Conservation (phyloP, 2,329 filamentous ascomycete species). For the Trichoderma atrobrunneum region DNA sequence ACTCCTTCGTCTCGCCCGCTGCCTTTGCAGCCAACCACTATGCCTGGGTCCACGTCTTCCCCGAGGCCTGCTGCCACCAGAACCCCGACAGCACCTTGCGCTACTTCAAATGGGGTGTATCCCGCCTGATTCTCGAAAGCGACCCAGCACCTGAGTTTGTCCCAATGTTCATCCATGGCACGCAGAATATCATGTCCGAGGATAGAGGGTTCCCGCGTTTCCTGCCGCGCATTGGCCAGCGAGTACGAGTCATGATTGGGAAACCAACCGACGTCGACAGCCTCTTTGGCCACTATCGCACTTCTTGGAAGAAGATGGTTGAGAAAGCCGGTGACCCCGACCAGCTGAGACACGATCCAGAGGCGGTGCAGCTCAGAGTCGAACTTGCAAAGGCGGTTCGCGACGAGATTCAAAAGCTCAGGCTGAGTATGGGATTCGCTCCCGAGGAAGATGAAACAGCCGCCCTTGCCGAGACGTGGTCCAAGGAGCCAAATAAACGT, state of each 20-base stretch:
- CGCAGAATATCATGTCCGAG: conserved; percentile 85
- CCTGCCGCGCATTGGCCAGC: conserved; percentile 70
- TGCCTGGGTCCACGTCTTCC: conserved; percentile 93
- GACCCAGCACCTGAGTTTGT: conserved; percentile 85
- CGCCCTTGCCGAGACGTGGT: conserved; percentile 79
- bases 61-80: conserved; percentile 93
- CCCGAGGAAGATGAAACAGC: conserved; percentile 75
- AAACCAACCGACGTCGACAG: conserved; percentile 70
- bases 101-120: conserved; percentile 98
- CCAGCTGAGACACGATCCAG: conserved; percentile 42
- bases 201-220: conserved; percentile 75
- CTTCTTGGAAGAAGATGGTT: conserved; percentile 69
- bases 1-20: conserved; percentile 69
- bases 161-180: conserved; percentile 92
- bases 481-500: conserved; percentile 47
- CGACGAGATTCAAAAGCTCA: conserved; percentile 75
- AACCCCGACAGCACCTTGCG: conserved; percentile 74
- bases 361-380: conserved; percentile 68
- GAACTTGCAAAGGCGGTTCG: conserved; percentile 79
- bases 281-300: conserved; percentile 74
- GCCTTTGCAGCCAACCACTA: conserved; percentile 66
- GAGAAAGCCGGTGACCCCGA: conserved; percentile 47
- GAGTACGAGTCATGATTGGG: conserved; percentile 73
- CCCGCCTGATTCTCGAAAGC: conserved; percentile 84
- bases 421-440: conserved; percentile 67